Evolutionary conservation across 139 green algal genomes (phyloP), one percentile per base, ranked within the genome.

Genomic region (Pseudopediastrum boryanum): DNA sequence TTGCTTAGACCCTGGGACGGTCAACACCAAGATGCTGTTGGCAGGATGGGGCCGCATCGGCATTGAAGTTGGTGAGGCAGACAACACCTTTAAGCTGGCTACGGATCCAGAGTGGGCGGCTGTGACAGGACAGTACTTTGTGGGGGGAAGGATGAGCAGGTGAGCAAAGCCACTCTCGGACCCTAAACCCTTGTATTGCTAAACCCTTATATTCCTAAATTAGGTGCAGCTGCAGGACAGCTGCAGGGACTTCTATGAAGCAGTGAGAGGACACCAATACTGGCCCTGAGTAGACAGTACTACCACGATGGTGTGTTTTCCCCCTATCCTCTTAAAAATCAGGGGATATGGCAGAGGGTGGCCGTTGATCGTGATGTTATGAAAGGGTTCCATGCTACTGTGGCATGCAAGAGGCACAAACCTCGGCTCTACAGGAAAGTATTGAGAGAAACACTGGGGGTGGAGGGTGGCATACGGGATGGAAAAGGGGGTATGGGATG

Each of bases 11-110:
- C 90, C 90, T 23, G 88, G 88, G 5, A 90, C 84, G 0, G 86
- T 94, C 9, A 94, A 94, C 75, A 94, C 90, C 5, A 94, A 94
- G 75, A 94, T 94, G 90, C 75, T 94, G 29, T 38, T 80, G 16
- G 79, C 81, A 0, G 89, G 89, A 0, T 94, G 90, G 90, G 89
- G 90, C 21, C 21, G 70, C 29, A 90, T 90, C n/a, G 90, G 90
- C 64, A 94, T 94, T 16, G 42, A 66, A 0, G 58, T 79, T 13
- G 27, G 77, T 31, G 69, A 83, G 56, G 89, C 89, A 12, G 79
- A 90, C 68, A 77, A 91, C 67, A 84, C 92, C 39, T 85, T 88
- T 38, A 66, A 75, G 5, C 54, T 90, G 7, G 78, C 80, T 19
- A 88, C 89, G 1, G 51, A 76, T 38, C 67, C 81, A 12, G 29